These are phyloP conservation scores for Terana coerulea DNA, from an alignment of 768 basidiomycete genomes.

Conservation along the genomic window DNA sequence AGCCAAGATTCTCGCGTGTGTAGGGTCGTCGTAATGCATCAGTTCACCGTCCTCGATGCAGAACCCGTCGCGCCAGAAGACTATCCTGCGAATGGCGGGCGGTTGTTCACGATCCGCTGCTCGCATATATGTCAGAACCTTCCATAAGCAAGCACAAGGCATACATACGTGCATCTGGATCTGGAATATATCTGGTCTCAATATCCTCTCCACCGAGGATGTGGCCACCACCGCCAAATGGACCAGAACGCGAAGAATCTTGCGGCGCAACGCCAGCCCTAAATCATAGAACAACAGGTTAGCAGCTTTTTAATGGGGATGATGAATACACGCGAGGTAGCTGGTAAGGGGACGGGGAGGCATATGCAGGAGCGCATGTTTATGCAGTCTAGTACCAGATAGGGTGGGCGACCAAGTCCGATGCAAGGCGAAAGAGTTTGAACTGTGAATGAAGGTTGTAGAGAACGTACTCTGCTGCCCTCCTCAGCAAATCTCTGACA, in stretches of 20 bases:
- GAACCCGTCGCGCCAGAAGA: conserved; percentile 94
- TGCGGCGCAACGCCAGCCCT: no score
- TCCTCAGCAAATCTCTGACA: conserved; percentile 69
- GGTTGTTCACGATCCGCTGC: conserved; percentile 37
- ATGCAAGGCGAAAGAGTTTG: no score
- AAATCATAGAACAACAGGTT: no score
- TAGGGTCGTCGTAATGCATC: conserved; percentile 78
- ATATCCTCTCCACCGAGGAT: conserved; percentile 90
- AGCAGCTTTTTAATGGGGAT: no score
- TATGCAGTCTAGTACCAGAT: no score
- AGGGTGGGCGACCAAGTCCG: no score
- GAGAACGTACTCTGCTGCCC: conserved; percentile 81
- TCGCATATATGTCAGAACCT: background rate
- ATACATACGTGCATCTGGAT: conserved; percentile 43
- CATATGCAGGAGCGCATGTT: no score
- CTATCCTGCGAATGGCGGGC: conserved; percentile 67
- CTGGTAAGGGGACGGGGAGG: no score
- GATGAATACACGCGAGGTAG: no score
- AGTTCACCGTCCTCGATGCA: conserved; percentile 86
- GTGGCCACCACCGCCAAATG: conserved; percentile 74
- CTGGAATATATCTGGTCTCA: conserved; percentile 71
- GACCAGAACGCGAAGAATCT: conserved; percentile 21
- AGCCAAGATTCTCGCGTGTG: conserved; percentile 60
- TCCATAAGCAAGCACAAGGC: background rate
- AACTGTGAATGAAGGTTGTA: no score